Evolutionary conservation across 345 rosid species (phyloP).

Genomic region (Erysimum cheiranthoides): DNA sequence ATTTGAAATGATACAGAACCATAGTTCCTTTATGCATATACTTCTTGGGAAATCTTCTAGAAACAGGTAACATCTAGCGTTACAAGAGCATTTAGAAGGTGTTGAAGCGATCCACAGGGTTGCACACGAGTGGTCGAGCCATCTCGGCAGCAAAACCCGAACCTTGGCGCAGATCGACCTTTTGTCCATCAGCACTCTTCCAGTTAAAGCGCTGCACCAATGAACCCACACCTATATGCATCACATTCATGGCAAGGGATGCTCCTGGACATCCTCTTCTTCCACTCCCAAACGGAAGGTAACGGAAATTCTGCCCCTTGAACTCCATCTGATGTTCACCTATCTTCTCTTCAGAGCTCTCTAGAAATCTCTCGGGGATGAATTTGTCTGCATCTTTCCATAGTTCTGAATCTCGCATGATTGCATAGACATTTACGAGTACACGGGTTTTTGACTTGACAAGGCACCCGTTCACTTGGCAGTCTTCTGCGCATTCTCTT

Average conservation of each 20-base stretch:
- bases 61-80: slow-evolving; percentile 7
- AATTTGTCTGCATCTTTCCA: slow-evolving; percentile 60
- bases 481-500: slow-evolving; percentile 46
- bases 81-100: slow-evolving; percentile 26
- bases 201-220: slow-evolving; percentile 58
- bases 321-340: slow-evolving; percentile 51
- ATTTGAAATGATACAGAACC: slow-evolving; percentile 8
- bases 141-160: slow-evolving; percentile 53
- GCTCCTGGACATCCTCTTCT: slow-evolving; percentile 61
- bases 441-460: slow-evolving; percentile 55
- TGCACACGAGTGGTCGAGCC: slow-evolving; percentile 58
- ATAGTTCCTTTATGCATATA: slow-evolving; percentile 10
- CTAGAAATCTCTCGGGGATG: slow-evolving; percentile 62
- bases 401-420: slow-evolving; percentile 56
- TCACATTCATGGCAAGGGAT: slow-evolving; percentile 51
- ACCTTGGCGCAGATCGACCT: slow-evolving; percentile 53
- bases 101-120: slow-evolving; percentile 47
- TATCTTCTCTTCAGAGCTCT: slow-evolving; percentile 46
- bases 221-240: slow-evolving; percentile 51
- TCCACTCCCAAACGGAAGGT: slow-evolving; percentile 59
- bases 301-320: slow-evolving; percentile 55
- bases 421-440: slow-evolving; percentile 61
- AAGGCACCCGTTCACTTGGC: slow-evolving; percentile 50
- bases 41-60: slow-evolving; percentile 3
- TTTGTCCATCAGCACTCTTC: slow-evolving; percentile 42